Evolutionary conservation across 345 rosid species (phyloP).

Genomic region (Salix koriyanagi): DNA sequence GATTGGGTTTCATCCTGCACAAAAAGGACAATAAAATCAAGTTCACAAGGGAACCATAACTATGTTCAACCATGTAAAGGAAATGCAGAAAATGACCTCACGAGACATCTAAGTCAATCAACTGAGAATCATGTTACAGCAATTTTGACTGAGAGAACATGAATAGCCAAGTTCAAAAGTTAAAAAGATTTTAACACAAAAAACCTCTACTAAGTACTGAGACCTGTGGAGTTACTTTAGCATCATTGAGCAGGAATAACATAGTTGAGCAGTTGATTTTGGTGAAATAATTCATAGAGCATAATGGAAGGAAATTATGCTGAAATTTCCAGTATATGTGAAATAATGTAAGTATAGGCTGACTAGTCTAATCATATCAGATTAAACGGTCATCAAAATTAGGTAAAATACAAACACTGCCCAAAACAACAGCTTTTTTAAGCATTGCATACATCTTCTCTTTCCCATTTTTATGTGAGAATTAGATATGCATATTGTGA

Average conservation of each 20-base stretch:
- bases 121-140: background rate
- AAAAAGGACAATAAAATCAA: background rate
- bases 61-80: background rate
- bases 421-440: background rate
- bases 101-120: background rate
- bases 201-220: background rate
- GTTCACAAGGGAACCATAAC: background rate
- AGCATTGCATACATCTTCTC: background rate
- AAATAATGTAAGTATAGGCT: background rate
- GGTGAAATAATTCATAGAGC: background rate
- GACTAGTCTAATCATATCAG: background rate
- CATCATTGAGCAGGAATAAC: background rate
- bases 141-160: background rate
- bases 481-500: background rate
- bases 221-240: background rate
- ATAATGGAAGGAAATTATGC: background rate
- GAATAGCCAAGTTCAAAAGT: background rate
- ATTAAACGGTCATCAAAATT: background rate
- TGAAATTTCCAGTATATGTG: background rate
- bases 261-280: background rate
- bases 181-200: background rate
- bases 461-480: background rate
- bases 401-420: background rate
- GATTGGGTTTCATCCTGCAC: slow-evolving; percentile 61
- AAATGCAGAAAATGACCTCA: background rate